Evolutionary conservation across 2,329 filamentous ascomycete species (phyloP), one percentile per base, ranked within the genome.

Genomic region (Trichoderma brevicompactum): DNA sequence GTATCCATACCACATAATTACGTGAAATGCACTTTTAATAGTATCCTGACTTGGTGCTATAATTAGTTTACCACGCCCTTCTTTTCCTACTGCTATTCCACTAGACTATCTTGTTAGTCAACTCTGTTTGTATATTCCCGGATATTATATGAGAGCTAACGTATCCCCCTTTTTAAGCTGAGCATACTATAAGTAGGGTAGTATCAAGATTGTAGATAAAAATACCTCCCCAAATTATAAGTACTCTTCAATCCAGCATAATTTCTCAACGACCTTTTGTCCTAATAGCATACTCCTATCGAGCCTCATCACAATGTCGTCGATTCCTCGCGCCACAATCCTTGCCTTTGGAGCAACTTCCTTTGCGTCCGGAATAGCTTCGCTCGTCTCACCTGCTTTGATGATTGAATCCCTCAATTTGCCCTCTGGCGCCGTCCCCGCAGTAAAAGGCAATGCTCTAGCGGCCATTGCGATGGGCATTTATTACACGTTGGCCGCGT

Each of bases 401-500:
- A 46, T 46, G 41, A 44, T 58, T 2, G 41, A 58, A 3, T 34
- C 19, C 4, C 54, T 56, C 41, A 17, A 34, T 7, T 9, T 49
- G 0, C 56, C 43, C 17, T 13, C 7, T 15, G 46, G 46, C 19
- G 38, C 38, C 17, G 3, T 52, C 19, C 60, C 55, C 15, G 52
- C 70, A 32, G 59, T 66, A 3, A 65, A 59, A 17, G 69, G 55
- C 48, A 71, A 65, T 53, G 70, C 62, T 68, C 69, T 75, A 5
- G 74, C 73, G 10, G 73, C 73, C 41, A 67, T 75, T 17, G 73
- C 72, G 15, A 76, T 75, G 73, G 72, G 74, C 8, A 66, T 76
- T 32, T 76, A 76, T 64, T 76, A 76, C 64, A 67, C 67, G 6
- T 67, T 77, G 8, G 73, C 72, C 17, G 74, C 71, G 9, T 74